A percentile compares a stretch with the other conserved stretches of the same genome.
phyloP scores from a whole-genome alignment of 176 grass and related monocot genomes.

The Raddia guianensis region DNA sequence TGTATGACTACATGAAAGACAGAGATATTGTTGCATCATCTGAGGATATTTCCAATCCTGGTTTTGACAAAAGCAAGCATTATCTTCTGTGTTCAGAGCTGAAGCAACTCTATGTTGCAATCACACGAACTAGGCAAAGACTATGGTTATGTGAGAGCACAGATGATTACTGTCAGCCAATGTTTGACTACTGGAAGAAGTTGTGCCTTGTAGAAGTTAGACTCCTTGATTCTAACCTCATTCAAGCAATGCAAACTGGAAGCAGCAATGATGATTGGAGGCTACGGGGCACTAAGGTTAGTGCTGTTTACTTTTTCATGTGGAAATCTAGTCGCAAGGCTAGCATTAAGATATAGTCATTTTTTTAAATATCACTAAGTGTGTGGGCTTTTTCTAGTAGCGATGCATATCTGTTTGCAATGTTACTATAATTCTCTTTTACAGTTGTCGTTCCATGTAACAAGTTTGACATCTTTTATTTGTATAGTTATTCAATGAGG shows the following conservation, averaged over 20 bases:
- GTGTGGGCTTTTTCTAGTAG: neutral
- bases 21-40: slow-evolving; percentile 44
- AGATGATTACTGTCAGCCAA: slow-evolving; percentile 64
- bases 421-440: neutral
- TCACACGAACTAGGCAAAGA: slow-evolving; percentile 86
- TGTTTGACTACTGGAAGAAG: slow-evolving; percentile 93
- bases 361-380: neutral
- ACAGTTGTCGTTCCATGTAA: neutral
- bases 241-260: slow-evolving; percentile 65
- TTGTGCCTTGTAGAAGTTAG: slow-evolving; percentile 78
- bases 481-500: slow-evolving; percentile 75
- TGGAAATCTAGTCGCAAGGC: neutral
- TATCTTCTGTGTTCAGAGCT: slow-evolving; percentile 87
- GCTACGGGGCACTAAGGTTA: slow-evolving; percentile 71
- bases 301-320: slow-evolving; percentile 24
- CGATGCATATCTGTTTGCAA: neutral
- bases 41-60: slow-evolving; percentile 46
- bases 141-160: slow-evolving; percentile 88
- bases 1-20: slow-evolving; percentile 74
- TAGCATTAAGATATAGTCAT: neutral
- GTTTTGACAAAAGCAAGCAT: slow-evolving; percentile 59
- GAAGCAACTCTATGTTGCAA: slow-evolving; percentile 94
- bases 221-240: slow-evolving; percentile 60
- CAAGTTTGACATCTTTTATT: slow-evolving; percentile 17
- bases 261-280: slow-evolving; percentile 82